Percentiles rank a stretch among this genome's conserved stretches.
These are phyloP conservation scores for Fusarium torreyae DNA, from an alignment of 2,329 filamentous ascomycete species.

Conservation along the genomic window DNA sequence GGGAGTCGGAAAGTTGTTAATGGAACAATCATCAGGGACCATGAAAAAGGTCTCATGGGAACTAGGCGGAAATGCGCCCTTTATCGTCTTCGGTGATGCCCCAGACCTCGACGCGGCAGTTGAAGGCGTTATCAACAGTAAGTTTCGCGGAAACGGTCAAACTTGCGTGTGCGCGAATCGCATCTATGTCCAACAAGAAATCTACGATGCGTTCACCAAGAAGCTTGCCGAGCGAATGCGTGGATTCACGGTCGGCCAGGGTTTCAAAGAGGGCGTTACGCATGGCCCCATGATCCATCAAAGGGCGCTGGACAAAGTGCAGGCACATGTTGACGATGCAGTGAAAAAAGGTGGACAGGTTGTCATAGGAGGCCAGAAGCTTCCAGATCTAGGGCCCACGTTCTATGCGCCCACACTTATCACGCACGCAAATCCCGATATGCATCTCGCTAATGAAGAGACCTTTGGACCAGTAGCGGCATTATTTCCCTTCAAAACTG, in stretches of 20 bases:
- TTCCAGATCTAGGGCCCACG: conserved; percentile 83
- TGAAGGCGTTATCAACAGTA: conserved; percentile 84
- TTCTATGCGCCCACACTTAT: conserved; percentile 94
- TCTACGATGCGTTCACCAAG: conserved; percentile 82
- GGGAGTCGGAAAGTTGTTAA: conserved; percentile 79
- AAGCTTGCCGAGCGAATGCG: conserved; percentile 72
- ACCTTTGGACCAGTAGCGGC: conserved; percentile 96
- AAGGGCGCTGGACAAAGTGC: conserved; percentile 84
- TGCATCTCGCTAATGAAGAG: conserved; percentile 89
- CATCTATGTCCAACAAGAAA: conserved; percentile 82
- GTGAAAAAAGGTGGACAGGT: conserved; percentile 82
- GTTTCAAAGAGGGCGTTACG: conserved; percentile 77
- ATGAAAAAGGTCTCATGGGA: conserved; percentile 90
- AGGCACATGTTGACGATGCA: conserved; percentile 85
- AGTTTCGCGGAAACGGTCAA: conserved; percentile 95
- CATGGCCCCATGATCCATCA: conserved; percentile 90
- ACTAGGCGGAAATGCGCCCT: conserved; percentile 93
- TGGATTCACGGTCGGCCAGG: conserved; percentile 66
- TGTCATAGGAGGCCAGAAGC: conserved; percentile 79
- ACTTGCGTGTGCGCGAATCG: conserved; percentile 94
- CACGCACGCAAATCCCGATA: conserved; percentile 86
- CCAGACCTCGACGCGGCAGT: conserved; percentile 86
- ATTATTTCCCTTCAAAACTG: conserved; percentile 88
- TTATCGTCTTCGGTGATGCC: conserved; percentile 97
- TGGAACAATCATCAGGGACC: conserved; percentile 89